Evolutionary conservation across 371 early-diverging fungal species (phyloP), one percentile per base, ranked within the genome.

Genomic region (Apophysomyces trapeziformis): DNA sequence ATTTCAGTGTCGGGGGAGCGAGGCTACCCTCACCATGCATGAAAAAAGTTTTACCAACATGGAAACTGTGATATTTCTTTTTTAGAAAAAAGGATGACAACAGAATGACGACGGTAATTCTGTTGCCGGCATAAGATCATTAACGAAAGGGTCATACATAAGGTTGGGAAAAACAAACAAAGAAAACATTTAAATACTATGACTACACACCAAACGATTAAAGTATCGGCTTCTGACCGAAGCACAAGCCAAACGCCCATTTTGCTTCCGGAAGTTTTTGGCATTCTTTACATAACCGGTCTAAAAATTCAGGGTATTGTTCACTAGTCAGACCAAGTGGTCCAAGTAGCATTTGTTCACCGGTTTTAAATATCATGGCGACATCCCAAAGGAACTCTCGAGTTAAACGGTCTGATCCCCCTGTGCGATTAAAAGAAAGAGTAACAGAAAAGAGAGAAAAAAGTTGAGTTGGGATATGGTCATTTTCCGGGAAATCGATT

Each of bases 301-400:
- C 36, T 41, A 72, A 38, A 45, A 72, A 72, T 32, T 57, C 37
- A 41, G 62, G 63, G 32, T 57, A 72, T 32, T 64, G 41, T 16
- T 68, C 72, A 16, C 58, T 45, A 41, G 65, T 44, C 41, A 73
- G 35, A 14, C 67, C 73, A 16, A 73, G 56, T 38, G 64, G 58
- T 14, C 60, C 67, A 36, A 62, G 41, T 47, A 73, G 47, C 38
- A 67, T 67, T n/a, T 69, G 73, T 41, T 73, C 62, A 18, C 64
- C 65, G 13, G 61, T 57, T 35, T 67, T 59, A 32, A 69, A 64
- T 41, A 67, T 69, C 21, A 63, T 64, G 32, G 47, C 37, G 12
- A 69, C 54, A 38, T 73, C 73, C 64, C 65, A 69, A 7, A 69
- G 37, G 21, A 73, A 69, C 16, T 69, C 69, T 5, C 61, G 57